Conservation (phyloP, 441 rosid species). For the Aleurites moluccanus region DNA sequence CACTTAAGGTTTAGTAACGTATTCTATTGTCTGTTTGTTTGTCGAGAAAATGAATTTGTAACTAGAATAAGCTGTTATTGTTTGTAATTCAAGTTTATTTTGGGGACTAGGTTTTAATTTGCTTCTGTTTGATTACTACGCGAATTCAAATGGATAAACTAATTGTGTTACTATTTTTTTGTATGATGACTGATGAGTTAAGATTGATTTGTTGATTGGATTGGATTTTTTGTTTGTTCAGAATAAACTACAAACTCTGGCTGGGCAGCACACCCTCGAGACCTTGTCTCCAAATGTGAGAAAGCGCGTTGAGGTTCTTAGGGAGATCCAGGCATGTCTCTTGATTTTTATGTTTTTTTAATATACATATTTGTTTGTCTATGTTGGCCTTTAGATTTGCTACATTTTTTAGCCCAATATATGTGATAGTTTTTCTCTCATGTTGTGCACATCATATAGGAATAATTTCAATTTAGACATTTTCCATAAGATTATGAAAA, state of each 20-base stretch:
- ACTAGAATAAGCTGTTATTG: neutral
- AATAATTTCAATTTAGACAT: too few species aligned
- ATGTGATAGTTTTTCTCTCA: neutral
- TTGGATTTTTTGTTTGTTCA: conserved; percentile 30
- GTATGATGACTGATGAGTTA: neutral
- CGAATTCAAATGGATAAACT: neutral
- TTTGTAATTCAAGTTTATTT: neutral
- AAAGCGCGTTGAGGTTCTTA: conserved; percentile 85
- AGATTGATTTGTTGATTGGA: neutral
- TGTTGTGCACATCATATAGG: neutral
- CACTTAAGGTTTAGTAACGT: conserved; percentile 49
- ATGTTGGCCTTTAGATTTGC: neutral
- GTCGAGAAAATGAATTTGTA: neutral
- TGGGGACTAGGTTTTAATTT: neutral
- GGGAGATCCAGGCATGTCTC: conserved; percentile 68
- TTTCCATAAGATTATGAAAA: too few species aligned
- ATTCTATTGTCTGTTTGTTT: neutral
- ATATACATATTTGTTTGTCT: neutral
- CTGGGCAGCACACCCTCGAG: conserved; percentile 69
- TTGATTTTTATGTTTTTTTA: neutral
- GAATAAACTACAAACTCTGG: conserved; percentile 73
- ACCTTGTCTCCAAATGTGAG: conserved; percentile 47
- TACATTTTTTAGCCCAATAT: neutral
- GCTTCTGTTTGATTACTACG: too few species aligned
- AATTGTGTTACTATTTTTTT: neutral